Base-by-base conservation (phyloP, 1,284 basidiomycete species). In the Veloboletus limbatus region DNA sequence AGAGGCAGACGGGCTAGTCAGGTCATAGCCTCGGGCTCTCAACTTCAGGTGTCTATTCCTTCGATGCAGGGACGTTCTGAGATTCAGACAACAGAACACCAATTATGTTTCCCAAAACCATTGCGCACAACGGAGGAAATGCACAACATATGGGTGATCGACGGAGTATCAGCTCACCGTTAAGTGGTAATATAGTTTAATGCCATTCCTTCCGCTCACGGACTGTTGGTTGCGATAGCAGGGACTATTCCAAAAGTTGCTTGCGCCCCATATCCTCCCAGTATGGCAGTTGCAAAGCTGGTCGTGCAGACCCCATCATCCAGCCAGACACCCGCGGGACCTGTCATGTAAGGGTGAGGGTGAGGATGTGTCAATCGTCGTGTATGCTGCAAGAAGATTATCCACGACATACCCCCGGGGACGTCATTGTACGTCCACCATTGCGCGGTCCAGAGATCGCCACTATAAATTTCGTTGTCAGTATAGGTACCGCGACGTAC, bases 401-500 rank as follows among this genome's bases (percentile, higher is more conserved):
- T 30, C 6, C 8, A 13, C 18, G 30, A 53, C 57, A 3, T 39
- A 58, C 57, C 57, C 0, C 57, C 57, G 11, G 57, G 57, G 30
- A 44, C 1, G n/a, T 60, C 59, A 2, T 44, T 2, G 5, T 60
- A 49, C 4, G 47, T 53, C 57, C 59, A 62, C 47, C 46, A 52
- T 20, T 37, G 2, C 10, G 57, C 57, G 0, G 40, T 53, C 59
- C 57, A 60, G 25, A 58, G 55, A 14, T 60, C 3, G 17, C 57
- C 57, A 40, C 57, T 58, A 30, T n/a, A 35, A 43, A 26, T n/a
- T 14, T 2, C 7, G 1, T 2, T 3, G 35, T 61, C 17, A 59
- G 25, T 5, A 35, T 8, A 14, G 6, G 3, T 1, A 16, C 38
- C 24, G 14, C 11, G 13, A 33, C 1, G 4, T 6, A 27, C 18